Base-by-base conservation (phyloP, 495 filamentous ascomycete species). In the Immersiella caudata region DNA sequence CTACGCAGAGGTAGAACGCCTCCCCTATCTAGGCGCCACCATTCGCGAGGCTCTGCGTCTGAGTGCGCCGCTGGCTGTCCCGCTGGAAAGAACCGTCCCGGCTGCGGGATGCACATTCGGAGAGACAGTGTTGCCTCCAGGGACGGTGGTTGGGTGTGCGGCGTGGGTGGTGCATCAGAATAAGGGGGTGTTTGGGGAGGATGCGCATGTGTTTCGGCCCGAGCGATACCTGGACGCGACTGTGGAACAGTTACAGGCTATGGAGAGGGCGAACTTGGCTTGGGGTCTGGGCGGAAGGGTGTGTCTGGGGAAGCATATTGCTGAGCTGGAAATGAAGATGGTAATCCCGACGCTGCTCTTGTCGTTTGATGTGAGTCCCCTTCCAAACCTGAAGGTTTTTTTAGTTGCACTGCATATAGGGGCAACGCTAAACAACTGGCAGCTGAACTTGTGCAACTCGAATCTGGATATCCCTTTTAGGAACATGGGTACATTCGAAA, bases 241-340 rank as follows among this genome's bases (percentile, higher is more conserved):
- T 27, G 71, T 71, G 18, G 68, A 74, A 52, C 68, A 62, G 69
- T 69, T 81, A 49, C 74, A 73, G 57, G 76, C 75, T 54, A 85
- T 85, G 83, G 81, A 82, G 66, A 81, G 58, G 33, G 62, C 70
- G 21, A 69, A 71, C 59, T 75, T 83, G 59, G 75, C 76, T 52
- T 91, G 90, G 72, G 87, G 88, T 36, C 84, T 83, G 4, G 89
- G 88, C 20, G 79, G 80, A 16, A 75, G 88, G 52, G 83, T 80
- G 27, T 91, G 89, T 72, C 84, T 91, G 69, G 89, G 89, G 16
- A 86, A 84, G 71, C 87, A 90, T 68, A 83, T 91, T 60, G 83
- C 82, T 46, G 74, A 85, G 66, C 61, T 90, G 70, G 87, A 90
- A 74, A 84, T 90, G 56, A 86, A 88, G 67, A 89, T 90, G 74